A percentile compares a stretch with the other conserved stretches of the same genome.
These are phyloP conservation scores for Amaranthus hypochondriacus DNA, from an alignment of 148 eudicot genomes.

Conservation along the genomic window DNA sequence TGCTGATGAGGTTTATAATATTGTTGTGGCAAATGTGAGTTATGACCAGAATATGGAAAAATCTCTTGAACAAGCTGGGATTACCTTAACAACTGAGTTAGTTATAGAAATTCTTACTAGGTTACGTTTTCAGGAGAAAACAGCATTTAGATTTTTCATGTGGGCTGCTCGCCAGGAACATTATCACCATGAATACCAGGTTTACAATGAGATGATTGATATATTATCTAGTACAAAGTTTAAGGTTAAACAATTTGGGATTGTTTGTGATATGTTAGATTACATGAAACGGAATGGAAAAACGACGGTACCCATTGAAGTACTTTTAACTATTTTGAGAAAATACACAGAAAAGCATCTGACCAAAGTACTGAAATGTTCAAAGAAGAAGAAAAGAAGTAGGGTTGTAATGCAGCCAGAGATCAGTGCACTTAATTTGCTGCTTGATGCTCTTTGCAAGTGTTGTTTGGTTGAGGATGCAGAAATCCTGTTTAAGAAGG, in stretches of 20 bases:
- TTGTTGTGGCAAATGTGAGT: constrained; percentile 34
- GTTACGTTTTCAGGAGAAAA: constrained; percentile 68
- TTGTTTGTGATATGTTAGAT: constrained; percentile 80
- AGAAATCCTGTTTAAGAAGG: constrained; percentile 52
- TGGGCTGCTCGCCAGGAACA: constrained; percentile 73
- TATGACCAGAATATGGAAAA: constrained; percentile 45
- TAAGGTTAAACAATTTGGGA: constrained; percentile 62
- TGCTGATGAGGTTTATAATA: constrained; percentile 40
- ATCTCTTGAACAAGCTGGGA: constrained; percentile 37
- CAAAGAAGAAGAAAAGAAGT: constrained; percentile 75
- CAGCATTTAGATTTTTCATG: constrained; percentile 87
- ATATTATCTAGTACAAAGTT: constrained; percentile 74
- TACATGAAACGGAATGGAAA: constrained; percentile 75
- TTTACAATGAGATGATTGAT: constrained; percentile 81
- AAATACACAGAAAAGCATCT: constrained; percentile 71
- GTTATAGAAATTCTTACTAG: constrained; percentile 53
- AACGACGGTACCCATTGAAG: constrained; percentile 64
- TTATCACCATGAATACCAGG: constrained; percentile 62
- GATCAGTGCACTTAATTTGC: constrained; percentile 72
- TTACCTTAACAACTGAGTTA: constrained; percentile 48
- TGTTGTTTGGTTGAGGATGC: constrained; percentile 79
- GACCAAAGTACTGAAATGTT: constrained; percentile 65
- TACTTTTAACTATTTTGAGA: constrained; percentile 53
- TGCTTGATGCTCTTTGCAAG: constrained; percentile 88
- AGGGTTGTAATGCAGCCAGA: constrained; percentile 68